Evolutionary conservation across 1,284 basidiomycete genomes (phyloP).

Genomic region (Ustilago trichophora): DNA sequence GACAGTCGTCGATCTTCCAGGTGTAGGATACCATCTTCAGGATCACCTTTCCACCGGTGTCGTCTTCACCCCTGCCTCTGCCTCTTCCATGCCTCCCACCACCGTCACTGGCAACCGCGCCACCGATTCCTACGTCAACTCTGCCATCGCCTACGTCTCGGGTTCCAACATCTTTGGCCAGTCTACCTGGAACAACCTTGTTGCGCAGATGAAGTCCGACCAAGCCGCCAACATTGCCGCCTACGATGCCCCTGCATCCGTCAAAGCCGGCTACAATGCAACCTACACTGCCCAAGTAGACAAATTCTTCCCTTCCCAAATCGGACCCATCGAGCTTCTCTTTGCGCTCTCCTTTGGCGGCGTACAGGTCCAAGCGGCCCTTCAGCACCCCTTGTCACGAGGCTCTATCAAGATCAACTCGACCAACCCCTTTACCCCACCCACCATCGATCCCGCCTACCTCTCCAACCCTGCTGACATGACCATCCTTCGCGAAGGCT

Average conservation of each 20-base stretch:
- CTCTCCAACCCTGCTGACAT: constrained; percentile 69
- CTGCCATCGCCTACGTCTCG: constrained; percentile 75
- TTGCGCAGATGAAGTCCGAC: constrained; percentile 21
- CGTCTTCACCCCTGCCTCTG: constrained; percentile 9
- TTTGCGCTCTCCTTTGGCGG: constrained; percentile 44
- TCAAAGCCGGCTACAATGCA: constrained; percentile 74
- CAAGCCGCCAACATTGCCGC: constrained; percentile 64
- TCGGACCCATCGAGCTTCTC: constrained; percentile 56
- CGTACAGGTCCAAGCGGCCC: constrained; percentile 72
- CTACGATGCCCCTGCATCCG: constrained; percentile 71
- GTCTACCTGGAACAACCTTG: constrained; percentile 12
- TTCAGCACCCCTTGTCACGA: constrained; percentile 74
- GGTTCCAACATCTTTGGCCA: constrained; percentile 70
- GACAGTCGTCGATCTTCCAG: constrained; percentile 64
- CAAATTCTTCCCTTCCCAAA: constrained; percentile 63
- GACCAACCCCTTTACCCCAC: constrained; percentile 71
- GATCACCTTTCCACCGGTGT: constrained; percentile 62
- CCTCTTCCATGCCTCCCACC: constrained; percentile 66
- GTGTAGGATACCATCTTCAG: constrained; percentile 67
- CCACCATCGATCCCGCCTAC: constrained; percentile 75
- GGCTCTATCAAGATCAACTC: constrained; percentile 71
- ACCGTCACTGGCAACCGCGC: constrained; percentile 64
- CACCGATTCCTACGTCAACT: constrained; percentile 75
- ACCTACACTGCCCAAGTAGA: constrained; percentile 72
- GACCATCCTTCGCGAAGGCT: constrained; percentile 72